phyloP scores from a whole-genome alignment of 2,329 filamentous ascomycete genomes.

The Xylariaceae sp. region DNA sequence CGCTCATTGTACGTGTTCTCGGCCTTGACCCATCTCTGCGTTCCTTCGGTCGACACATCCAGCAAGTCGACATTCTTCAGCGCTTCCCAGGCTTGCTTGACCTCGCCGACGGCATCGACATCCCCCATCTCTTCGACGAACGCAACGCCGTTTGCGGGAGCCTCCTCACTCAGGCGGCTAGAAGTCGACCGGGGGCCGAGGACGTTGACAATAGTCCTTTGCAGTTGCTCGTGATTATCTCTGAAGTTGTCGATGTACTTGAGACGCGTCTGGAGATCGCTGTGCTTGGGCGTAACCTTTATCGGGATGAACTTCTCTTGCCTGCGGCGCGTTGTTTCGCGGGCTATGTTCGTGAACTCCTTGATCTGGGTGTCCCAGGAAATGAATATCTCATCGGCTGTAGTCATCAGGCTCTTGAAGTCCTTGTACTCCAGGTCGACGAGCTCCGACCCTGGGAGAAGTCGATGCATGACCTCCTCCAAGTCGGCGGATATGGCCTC shows the following conservation, averaged over 20 bases:
- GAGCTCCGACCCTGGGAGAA: constrained; percentile 79
- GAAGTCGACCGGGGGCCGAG: constrained; percentile 68
- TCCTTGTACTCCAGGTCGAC: constrained; percentile 91
- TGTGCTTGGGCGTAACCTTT: constrained; percentile 85
- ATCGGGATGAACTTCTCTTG: constrained; percentile 99
- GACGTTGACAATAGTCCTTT: constrained; percentile 95
- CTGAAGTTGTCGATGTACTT: constrained; percentile 94
- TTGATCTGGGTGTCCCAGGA: constrained; percentile 96
- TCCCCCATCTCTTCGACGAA: constrained; percentile 93
- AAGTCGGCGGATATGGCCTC: constrained; percentile 94
- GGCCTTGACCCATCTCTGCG: constrained; percentile 84
- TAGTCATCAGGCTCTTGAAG: constrained; percentile 79
- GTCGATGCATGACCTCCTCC: constrained; percentile 75
- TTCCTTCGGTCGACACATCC: constrained; percentile 85
- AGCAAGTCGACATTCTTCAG: constrained; percentile 92
- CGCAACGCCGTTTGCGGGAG: constrained; percentile 54
- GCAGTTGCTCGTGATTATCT: constrained; percentile 94
- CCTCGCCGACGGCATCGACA: constrained; percentile 94
- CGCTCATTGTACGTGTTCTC: constrained; percentile 97
- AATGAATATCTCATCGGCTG: constrained; percentile 78
- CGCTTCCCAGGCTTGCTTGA: constrained; percentile 88
- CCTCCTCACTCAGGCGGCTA: constrained; percentile 46
- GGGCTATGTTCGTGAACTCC: constrained; percentile 95
- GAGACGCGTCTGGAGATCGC: constrained; percentile 81
- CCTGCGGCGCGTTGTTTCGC: constrained; percentile 85